Conservation (phyloP, 306 rosid genomes). For the Pterocarpus macrocarpus region DNA sequence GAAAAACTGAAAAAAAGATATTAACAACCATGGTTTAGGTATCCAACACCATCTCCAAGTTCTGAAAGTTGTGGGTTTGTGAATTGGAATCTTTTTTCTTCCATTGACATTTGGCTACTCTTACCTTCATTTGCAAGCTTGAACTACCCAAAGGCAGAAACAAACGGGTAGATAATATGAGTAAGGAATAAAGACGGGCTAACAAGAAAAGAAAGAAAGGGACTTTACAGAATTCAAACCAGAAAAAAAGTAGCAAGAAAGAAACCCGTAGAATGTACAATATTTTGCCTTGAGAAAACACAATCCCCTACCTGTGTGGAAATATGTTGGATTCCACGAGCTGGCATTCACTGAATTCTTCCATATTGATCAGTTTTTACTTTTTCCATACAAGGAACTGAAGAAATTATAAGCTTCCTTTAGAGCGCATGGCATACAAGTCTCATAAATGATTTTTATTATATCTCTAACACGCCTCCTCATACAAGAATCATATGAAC, state of each 20-base stretch:
- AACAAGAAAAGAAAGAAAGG: constrained; percentile 18
- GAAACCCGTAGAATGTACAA: constrained; percentile 29
- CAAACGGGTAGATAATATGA: constrained; percentile 2
- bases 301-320: constrained; percentile 45
- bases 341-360: constrained; percentile 27
- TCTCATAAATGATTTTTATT: too few species aligned
- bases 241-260: constrained; percentile 12
- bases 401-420: too few species aligned
- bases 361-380: not conserved
- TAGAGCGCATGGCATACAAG: too few species aligned
- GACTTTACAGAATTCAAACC: constrained; percentile 15
- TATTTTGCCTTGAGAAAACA: constrained; percentile 42
- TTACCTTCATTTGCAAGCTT: not conserved
- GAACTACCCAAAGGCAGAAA: not conserved
- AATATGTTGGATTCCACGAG: constrained; percentile 41
- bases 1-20: too few species aligned
- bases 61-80: constrained; percentile 12
- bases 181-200: constrained; percentile 33
- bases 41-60: constrained; percentile 27
- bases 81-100: not conserved
- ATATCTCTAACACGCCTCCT: too few species aligned
- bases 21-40: too few species aligned
- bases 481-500: too few species aligned
- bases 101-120: not conserved
- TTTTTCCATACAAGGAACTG: constrained; percentile 1